Conservation (phyloP, 306 rosid species). For the Bauhinia variegata region DNA sequence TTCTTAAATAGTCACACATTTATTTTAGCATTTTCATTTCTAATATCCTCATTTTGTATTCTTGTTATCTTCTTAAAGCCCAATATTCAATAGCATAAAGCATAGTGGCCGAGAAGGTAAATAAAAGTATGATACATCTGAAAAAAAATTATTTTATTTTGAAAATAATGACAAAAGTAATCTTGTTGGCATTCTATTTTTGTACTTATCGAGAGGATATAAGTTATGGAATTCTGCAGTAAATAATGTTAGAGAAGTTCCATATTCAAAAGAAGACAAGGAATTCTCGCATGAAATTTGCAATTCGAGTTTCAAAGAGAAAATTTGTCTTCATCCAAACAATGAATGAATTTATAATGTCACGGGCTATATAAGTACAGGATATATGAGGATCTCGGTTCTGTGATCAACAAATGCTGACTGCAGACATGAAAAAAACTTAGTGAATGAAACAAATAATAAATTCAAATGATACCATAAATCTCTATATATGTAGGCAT, state of each 20-base stretch:
- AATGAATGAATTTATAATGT: not conserved
- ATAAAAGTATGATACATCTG: too few relatives aligned
- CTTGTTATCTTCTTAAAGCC: too few relatives aligned
- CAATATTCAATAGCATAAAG: too few relatives aligned
- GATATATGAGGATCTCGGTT: not conserved
- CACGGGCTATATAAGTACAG: constrained; percentile 17
- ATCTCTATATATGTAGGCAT: too few relatives aligned
- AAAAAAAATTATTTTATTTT: not conserved
- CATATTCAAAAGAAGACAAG: not conserved
- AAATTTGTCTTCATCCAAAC: not conserved
- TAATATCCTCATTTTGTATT: too few relatives aligned
- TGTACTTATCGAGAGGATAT: not conserved
- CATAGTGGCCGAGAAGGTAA: too few relatives aligned
- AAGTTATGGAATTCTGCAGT: not conserved
- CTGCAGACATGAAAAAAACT: not conserved
- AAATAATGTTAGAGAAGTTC: not conserved
- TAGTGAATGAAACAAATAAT: not conserved
- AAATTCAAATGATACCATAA: too few relatives aligned
- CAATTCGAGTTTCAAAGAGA: not conserved
- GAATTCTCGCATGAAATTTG: not conserved
- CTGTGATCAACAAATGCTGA: not conserved
- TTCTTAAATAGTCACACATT: too few relatives aligned
- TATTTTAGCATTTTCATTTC: too few relatives aligned
- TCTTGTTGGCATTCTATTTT: not conserved
- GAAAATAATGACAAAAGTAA: not conserved